Conservation (phyloP, 768 basidiomycete genomes). For the Pulveroboletus sp. region DNA sequence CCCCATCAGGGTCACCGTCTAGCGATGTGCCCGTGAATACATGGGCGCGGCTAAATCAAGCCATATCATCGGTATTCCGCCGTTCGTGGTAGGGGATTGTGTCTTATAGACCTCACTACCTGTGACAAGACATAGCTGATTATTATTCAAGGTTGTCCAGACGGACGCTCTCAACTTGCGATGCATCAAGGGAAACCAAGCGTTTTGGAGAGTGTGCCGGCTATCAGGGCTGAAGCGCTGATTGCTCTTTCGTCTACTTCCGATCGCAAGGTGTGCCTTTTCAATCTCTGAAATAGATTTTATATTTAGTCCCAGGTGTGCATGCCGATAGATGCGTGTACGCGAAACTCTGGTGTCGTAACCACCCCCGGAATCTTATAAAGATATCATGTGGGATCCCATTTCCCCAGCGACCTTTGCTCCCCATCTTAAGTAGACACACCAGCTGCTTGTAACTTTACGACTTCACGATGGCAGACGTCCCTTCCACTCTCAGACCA, state of each 20-base stretch:
- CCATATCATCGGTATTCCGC: neutral
- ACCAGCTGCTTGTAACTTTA: neutral
- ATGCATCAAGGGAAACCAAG: neutral
- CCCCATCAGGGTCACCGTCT: neutral
- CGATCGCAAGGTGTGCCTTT: neutral
- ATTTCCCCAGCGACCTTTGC: neutral
- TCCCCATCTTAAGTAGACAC: conserved; percentile 5
- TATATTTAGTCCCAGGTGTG: neutral
- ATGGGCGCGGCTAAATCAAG: neutral
- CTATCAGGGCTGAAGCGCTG: neutral
- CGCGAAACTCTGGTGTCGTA: conserved; percentile 8
- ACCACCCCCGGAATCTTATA: conserved; percentile 12
- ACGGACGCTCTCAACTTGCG: neutral
- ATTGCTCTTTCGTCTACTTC: neutral
- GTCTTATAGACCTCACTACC: neutral
- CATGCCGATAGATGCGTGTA: neutral
- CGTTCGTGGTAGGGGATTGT: neutral
- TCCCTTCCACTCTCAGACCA: conserved; percentile 51
- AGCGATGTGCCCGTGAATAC: neutral
- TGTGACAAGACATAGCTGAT: neutral
- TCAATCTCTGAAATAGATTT: conserved; percentile 6
- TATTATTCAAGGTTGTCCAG: neutral
- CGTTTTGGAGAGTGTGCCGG: neutral
- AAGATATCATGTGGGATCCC: conserved; percentile 3
- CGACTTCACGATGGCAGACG: conserved; percentile 18